Percentiles rank a stretch among this genome's conserved stretches.
Evolutionary conservation across 495 filamentous ascomycete genomes (phyloP).

Genomic region (Aeminium ludgeri): DNA sequence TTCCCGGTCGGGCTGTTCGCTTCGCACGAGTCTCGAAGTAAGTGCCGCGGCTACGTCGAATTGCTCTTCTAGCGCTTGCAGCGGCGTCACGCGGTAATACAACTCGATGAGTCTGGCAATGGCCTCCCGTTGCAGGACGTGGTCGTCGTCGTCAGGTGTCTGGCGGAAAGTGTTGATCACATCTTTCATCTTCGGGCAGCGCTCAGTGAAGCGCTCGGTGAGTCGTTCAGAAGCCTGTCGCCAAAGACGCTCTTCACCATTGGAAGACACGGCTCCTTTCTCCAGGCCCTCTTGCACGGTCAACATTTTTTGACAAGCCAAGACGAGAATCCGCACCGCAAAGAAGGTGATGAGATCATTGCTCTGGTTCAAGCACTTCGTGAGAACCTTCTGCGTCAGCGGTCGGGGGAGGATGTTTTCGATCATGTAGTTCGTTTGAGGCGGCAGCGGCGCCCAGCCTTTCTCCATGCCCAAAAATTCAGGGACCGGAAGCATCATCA

Average conservation of each 20-base stretch:
- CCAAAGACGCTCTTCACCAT: conserved; percentile 35
- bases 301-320: conserved; percentile 63
- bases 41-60: conserved; percentile 70
- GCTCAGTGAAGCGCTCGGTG: conserved; percentile 53
- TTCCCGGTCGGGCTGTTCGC: conserved; percentile 27
- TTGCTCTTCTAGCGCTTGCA: conserved; percentile 61
- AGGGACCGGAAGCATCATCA: conserved; percentile 56
- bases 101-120: conserved; percentile 53
- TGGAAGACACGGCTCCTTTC: conserved; percentile 27
- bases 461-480: conserved; percentile 38
- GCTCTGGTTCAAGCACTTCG: conserved; percentile 60
- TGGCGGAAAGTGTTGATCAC: conserved; percentile 51
- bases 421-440: conserved; percentile 55
- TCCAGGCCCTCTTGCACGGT: conserved; percentile 38
- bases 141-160: conserved; percentile 37
- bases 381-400: conserved; percentile 56
- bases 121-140: conserved; percentile 63
- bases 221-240: conserved; percentile 45
- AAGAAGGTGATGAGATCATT: conserved; percentile 65
- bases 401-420: conserved; percentile 80
- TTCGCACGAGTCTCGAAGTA: conserved; percentile 41
- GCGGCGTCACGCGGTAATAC: conserved; percentile 69
- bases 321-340: conserved; percentile 55
- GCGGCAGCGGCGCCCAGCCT: conserved; percentile 39
- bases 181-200: conserved; percentile 64